phyloP scores from a whole-genome alignment of 495 filamentous ascomycete genomes.

The Podospora conica region DNA sequence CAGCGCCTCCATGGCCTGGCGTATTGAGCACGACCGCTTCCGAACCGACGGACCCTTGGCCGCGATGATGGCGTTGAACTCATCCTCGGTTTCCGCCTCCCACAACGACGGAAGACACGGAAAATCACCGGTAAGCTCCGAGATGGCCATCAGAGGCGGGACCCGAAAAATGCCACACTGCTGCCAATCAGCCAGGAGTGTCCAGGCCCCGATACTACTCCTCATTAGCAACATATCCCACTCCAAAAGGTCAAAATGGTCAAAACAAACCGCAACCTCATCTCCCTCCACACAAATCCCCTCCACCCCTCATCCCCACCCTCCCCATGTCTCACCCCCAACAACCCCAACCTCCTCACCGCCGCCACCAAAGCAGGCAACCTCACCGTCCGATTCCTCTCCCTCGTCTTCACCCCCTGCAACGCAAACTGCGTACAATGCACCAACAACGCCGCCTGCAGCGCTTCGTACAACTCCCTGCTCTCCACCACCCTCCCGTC shows the following conservation, averaged over 20 bases:
- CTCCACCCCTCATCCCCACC: neutral
- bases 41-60: conserved; percentile 1
- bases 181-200: conserved; percentile 10
- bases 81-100: conserved; percentile 6
- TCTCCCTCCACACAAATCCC: neutral
- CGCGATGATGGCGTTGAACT: conserved; percentile 2
- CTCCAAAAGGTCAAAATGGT: neutral
- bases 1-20: neutral
- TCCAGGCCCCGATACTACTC: conserved; percentile 7
- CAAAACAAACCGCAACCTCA: neutral
- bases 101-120: conserved; percentile 10
- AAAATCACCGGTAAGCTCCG: conserved; percentile 7
- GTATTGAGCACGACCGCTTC: conserved; percentile 6
- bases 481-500: neutral
- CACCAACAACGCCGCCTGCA: conserved; percentile 13
- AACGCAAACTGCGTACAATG: conserved; percentile 6
- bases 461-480: neutral
- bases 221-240: neutral
- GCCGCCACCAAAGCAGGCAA: conserved; percentile 1
- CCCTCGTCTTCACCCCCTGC: neutral
- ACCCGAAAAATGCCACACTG: conserved; percentile 8
- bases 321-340: neutral
- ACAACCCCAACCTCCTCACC: conserved; percentile 5
- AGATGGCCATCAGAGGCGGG: conserved; percentile 1
- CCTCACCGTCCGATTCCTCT: neutral